Conservation (phyloP, 73 alveolate species). For the Symbiodinium pilosum region DNA sequence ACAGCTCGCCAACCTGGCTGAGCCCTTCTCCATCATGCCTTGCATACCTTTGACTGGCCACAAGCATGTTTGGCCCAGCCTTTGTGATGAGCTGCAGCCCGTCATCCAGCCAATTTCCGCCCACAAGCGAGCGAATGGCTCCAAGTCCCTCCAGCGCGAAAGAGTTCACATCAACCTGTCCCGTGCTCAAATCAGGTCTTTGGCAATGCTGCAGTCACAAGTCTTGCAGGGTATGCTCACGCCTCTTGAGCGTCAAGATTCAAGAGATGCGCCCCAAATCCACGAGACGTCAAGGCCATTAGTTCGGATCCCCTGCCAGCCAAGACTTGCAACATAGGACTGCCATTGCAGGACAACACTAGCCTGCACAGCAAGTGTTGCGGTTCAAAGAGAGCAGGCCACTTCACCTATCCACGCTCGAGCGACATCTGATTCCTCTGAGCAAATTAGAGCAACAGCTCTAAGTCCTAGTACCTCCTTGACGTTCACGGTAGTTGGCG, state of each 20-base stretch:
- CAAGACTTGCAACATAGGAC: not conserved
- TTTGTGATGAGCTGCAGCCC: conserved; percentile 85
- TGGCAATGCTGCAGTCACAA: not conserved
- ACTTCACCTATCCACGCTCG: conserved; percentile 23
- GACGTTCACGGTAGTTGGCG: conserved; percentile 50
- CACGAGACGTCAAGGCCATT: conserved; percentile 82
- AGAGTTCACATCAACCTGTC: conserved; percentile 19
- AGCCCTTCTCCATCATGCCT: not conserved
- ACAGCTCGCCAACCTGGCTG: conserved; percentile 64
- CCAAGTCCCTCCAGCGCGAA: conserved; percentile 65
- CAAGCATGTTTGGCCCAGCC: not conserved
- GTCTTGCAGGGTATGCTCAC: not conserved
- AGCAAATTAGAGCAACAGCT: not conserved
- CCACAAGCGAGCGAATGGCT: conserved; percentile 61
- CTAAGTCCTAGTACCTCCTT: conserved; percentile 27
- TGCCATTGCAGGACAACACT: not conserved
- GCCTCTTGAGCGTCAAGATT: conserved; percentile 32
- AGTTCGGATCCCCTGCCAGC: conserved; percentile 70
- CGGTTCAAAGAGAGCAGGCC: conserved; percentile 81
- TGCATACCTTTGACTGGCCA: not conserved
- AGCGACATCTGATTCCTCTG: not conserved
- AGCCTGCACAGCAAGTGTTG: conserved; percentile 65
- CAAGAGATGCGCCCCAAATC: conserved; percentile 45
- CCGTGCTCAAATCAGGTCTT: not conserved
- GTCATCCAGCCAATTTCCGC: conserved; percentile 79